phyloP scores from a whole-genome alignment of 2,329 filamentous ascomycete genomes.

The Diaporthe australafricana region DNA sequence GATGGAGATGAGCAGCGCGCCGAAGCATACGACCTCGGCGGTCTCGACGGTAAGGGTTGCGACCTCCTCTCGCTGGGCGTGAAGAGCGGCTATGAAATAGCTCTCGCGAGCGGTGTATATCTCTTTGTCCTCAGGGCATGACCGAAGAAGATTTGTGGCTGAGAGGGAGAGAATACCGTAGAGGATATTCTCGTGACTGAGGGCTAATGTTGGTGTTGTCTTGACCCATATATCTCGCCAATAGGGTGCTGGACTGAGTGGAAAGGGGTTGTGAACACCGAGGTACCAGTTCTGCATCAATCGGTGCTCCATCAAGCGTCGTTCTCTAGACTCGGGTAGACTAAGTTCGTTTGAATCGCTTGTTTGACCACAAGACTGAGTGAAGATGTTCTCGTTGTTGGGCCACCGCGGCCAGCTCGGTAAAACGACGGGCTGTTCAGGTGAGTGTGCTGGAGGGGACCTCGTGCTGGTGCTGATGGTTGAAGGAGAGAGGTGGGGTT shows the following conservation, averaged over 20 bases:
- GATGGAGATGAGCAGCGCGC: conserved; percentile 42
- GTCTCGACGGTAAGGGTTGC: conserved; percentile 39
- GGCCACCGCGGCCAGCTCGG: conserved; percentile 32
- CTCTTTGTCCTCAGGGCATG: conserved; percentile 36
- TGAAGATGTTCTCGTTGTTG: conserved; percentile 23
- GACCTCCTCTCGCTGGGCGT: conserved; percentile 43
- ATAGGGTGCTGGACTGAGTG: conserved; percentile 35
- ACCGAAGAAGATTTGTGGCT: conserved; percentile 41
- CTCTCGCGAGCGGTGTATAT: conserved; percentile 43
- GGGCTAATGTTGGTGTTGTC: conserved; percentile 39
- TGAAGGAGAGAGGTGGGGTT: conserved; percentile 12
- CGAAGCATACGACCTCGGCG: conserved; percentile 43
- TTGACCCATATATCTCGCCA: conserved; percentile 41
- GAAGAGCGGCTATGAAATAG: conserved; percentile 43
- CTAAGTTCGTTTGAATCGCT: conserved; percentile 30
- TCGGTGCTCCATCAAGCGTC: conserved; percentile 44
- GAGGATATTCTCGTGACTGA: conserved; percentile 42
- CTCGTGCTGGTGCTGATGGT: neutral
- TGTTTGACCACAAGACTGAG: neutral
- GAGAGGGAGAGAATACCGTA: conserved; percentile 42
- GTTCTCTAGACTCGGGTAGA: conserved; percentile 41
- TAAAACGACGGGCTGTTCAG: conserved; percentile 15
- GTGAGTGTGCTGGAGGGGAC: conserved; percentile 1
- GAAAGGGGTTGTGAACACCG: conserved; percentile 38
- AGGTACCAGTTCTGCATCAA: conserved; percentile 44